Evolutionary conservation across 352 stramenopile genomes (phyloP), one percentile per base, ranked within the genome.

Genomic region (Pythium phragmiticola): DNA sequence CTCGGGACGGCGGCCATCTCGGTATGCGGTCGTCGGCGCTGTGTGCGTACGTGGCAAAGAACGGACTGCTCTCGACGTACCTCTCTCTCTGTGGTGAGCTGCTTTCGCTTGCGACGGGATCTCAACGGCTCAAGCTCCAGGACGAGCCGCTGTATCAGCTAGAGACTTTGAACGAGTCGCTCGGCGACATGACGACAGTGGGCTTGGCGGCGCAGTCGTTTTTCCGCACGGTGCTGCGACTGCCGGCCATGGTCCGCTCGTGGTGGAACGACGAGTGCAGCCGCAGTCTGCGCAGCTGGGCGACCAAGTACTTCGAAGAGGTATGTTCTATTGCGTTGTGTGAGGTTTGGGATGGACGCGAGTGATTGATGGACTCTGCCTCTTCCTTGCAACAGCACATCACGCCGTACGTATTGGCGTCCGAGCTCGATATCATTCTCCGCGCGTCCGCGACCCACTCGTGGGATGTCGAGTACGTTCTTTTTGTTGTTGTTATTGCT

Each of bases 251-350:
- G 74, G 87, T 95, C 51, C 87, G 89, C 28, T 82, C 87, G 13
- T 97, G 89, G 88, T 97, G 88, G 88, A 95, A 95, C 37, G 88
- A 97, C 53, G 83, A 94, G 23, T 97, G 89, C 68, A 84, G 76
- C 7, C 80, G 88, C 21, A 88, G 80, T 26, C 72, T 88, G 13
- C 80, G 84, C 47, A 90, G 77, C 61, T 96, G 89, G 88, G 84
- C 88, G 26, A 73, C 76, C 54, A 94, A 94, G 57, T 96, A 96
- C 72, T 96, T 93, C 65, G 80, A 92, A 74, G 83, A 96, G 68
- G 77, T 88, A 66, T 21, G 51, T 46, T 54, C 49, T 28, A 49
- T 50, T 12, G 50, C 5, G n/a, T 23, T 54, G 12, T 1, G 5
- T 33, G 21, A 11, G n/a, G 41, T 13, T 57, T n/a, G 13, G 48